Percentiles rank a stretch among this genome's conserved stretches.
Conservation (phyloP, 2,329 filamentous ascomycete genomes). For the Pyrenochaeta sp. region DNA sequence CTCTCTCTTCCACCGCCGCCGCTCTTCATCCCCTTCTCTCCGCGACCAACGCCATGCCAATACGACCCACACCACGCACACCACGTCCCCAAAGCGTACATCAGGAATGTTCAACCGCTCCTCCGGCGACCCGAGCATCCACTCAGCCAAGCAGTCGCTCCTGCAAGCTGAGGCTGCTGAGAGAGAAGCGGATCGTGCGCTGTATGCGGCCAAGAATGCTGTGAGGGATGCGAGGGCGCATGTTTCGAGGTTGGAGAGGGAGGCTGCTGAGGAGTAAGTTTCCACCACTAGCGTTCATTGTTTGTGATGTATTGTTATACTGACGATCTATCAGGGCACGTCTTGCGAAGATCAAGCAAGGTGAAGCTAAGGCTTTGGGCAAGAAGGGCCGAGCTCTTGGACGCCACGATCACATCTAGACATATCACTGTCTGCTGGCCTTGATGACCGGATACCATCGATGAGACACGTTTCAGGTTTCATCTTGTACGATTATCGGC, state of each 20-base stretch:
- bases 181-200: conserved; percentile 69
- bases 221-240: conserved; percentile 71
- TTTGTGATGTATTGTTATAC: background rate
- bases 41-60: conserved; percentile 22
- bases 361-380: conserved; percentile 69
- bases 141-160: conserved; percentile 68
- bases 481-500: background rate
- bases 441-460: background rate
- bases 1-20: conserved; percentile 49
- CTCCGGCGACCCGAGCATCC: conserved; percentile 68
- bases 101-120: conserved; percentile 55
- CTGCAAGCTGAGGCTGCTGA: conserved; percentile 70
- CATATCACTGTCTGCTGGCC: background rate
- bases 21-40: conserved; percentile 44
- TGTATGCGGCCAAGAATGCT: conserved; percentile 65
- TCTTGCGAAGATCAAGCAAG: conserved; percentile 72
- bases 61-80: conserved; percentile 27
- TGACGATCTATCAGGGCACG: conserved; percentile 50
- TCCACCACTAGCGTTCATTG: background rate
- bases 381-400: conserved; percentile 76
- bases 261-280: conserved; percentile 59
- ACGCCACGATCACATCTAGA: conserved; percentile 24
- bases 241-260: conserved; percentile 68
- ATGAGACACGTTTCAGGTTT: background rate
- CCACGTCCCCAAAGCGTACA: conserved; percentile 37